These are phyloP conservation scores for Dalbergia cultrata DNA, from an alignment of 306 rosid species.

Conservation along the genomic window DNA sequence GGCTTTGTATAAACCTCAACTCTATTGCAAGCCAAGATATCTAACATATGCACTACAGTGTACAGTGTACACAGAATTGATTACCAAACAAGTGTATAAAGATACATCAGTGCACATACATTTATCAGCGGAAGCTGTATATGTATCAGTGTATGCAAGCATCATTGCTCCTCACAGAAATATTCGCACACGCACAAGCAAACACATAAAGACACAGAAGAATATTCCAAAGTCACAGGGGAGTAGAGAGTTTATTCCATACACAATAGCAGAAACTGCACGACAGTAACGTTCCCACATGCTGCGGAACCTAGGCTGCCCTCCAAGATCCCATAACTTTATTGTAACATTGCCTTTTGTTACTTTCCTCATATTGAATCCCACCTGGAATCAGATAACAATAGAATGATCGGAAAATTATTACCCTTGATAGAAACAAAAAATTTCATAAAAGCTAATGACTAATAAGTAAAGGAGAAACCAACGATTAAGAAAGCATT, in stretches of 20 bases:
- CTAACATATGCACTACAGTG: constrained; percentile 36
- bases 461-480: constrained; percentile 29
- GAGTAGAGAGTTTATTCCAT: constrained; percentile 49
- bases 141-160: not conserved
- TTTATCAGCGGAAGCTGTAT: constrained; percentile 14
- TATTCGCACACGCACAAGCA: too few relatives aligned
- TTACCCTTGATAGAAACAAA: not conserved
- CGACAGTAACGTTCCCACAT: constrained; percentile 98
- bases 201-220: not conserved
- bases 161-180: constrained; percentile 6
- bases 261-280: constrained; percentile 94
- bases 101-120: not conserved
- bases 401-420: constrained; percentile 29
- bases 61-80: constrained; percentile 7
- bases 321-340: constrained; percentile 98
- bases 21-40: constrained; percentile 15
- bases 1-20: constrained; percentile 15
- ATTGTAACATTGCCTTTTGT: constrained; percentile 95
- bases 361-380: constrained; percentile 93
- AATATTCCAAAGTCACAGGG: constrained; percentile 31
- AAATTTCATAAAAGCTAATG: not conserved
- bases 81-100: constrained; percentile 29
- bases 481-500: constrained; percentile 17
- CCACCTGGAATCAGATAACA: constrained; percentile 69
- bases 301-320: constrained; percentile 97